Base-by-base conservation (phyloP, 257 asterid species). In the Leonotis leonurus region DNA sequence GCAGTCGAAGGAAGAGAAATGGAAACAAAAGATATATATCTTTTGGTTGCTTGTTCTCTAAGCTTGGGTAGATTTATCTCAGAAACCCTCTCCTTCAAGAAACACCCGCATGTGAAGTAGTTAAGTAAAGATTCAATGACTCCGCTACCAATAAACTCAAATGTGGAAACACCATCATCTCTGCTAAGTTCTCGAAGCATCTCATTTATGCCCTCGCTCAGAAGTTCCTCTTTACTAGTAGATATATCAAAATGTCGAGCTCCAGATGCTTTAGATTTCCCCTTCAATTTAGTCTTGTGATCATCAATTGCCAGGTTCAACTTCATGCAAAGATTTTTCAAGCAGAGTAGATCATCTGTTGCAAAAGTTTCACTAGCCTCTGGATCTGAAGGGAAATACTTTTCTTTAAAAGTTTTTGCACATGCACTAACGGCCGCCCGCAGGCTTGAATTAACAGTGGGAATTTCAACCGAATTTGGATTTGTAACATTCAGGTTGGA, bases 121-220 rank as follows among this genome's bases (percentile, higher is more conserved):
- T 84, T 84, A 56, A 94, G 92, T 72, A 94, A 74, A 57, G 99
- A 81, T 27, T 76, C 76, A 63, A 94, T 92, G 44, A 78, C 97
- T 39, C 99, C 97, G 68, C 99, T 90, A 63, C 99, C 96, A 57
- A 87, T 87, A 56, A 94, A 94, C 79, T 94, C 99, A 66, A 90
- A 94, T 41, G 97, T 90, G 37, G 99, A 94, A 30, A 94, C 97
- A 18, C 99, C 96, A 16, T 87, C 97, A 39, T 84, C 97, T 75
- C 78, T 81, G 81, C 90, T 72, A 52, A 94, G 94, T 82, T 94
- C 99, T 69, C 66, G 74, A 80, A 94, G 69, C 75, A 94, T 82
- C 82, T 86, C 96, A 71, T 79, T 66, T 69, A 90, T 73, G 49
- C 90, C 87, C 60, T 77, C 87, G 67, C 79, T 79, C 78, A 90